Evolutionary conservation across 257 asterid species (phyloP), one percentile per base, ranked within the genome.

Genomic region (Linaria vulgaris): DNA sequence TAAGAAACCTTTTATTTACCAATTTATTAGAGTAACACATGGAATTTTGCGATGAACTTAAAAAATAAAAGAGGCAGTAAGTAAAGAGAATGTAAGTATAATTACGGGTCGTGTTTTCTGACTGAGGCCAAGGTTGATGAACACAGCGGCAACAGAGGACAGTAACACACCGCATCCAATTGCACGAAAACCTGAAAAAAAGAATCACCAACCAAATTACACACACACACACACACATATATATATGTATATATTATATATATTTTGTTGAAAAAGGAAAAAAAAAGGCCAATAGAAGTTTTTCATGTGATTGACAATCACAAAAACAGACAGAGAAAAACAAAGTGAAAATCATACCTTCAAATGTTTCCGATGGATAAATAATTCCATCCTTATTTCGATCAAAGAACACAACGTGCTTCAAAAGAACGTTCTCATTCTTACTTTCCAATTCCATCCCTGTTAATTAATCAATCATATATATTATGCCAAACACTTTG

Each of bases 401-500:
- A 70, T 88, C 96, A 63, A 91, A 88, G 86, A 88, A 91, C 91
- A 78, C 73, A 12, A 77, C 91, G 64, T 88, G 97, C 55, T 83
- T 88, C 66, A 81, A 78, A 19, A 91, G 72, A 59, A 74, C 74
- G 38, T 66, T 85, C 4, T 79, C 72, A 17, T 85, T 90, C 1
- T 34, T 50, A 55, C 62, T 58, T 61, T 76, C 87, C 80, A 76
- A 53, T 61, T 76, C 87, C 80, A 76, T 76, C 30, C 39, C 83
- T 44, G 41, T 56, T 53, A 45, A n/a, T n/a, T n/a, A n/a, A n/a
- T n/a, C n/a, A n/a, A n/a, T n/a, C n/a, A n/a, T n/a, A n/a, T n/a
- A n/a, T n/a, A n/a, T n/a, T n/a, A n/a, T n/a, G n/a, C n/a, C n/a
- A n/a, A 13, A 27, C 21, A 55, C 11, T 17, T 1, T 7, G 30